A percentile compares a stretch with the other conserved stretches of the same genome.
These are phyloP conservation scores for Atkinsonella texensis DNA, from an alignment of 2,329 filamentous ascomycete genomes.

Conservation along the genomic window DNA sequence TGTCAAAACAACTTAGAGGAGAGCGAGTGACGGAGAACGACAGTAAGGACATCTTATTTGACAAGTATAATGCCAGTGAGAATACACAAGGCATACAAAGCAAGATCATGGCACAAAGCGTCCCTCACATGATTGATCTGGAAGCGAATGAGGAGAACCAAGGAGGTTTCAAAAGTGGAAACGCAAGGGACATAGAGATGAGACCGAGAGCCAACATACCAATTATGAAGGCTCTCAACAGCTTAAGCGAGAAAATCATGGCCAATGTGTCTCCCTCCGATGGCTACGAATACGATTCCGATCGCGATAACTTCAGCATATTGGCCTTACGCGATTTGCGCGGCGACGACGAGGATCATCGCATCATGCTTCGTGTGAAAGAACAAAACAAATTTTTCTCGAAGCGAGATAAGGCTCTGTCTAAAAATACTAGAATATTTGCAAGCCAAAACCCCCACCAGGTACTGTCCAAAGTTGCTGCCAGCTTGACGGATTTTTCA, in stretches of 20 bases:
- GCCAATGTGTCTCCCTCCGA: constrained; percentile 74
- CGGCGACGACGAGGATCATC: constrained; percentile 59
- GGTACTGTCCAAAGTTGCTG: constrained; percentile 52
- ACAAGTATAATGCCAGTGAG: constrained; percentile 70
- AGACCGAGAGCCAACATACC: constrained; percentile 69
- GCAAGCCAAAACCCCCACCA: constrained; percentile 57
- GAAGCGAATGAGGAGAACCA: constrained; percentile 93
- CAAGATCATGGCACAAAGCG: constrained; percentile 47
- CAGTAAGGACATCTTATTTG: constrained; percentile 64
- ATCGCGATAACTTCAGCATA: constrained; percentile 64
- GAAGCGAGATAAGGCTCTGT: constrained; percentile 36
- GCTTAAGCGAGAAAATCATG: constrained; percentile 86
- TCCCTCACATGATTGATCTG: constrained; percentile 84
- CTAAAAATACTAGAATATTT: constrained; percentile 40
- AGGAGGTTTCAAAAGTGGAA: constrained; percentile 69
- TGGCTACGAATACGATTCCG: constrained; percentile 47
- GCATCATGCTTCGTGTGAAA: constrained; percentile 75
- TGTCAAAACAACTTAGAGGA: constrained; percentile 85
- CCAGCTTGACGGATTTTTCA: constrained; percentile 44
- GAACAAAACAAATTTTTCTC: constrained; percentile 79
- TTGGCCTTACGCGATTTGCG: constrained; percentile 71
- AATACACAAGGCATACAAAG: constrained; percentile 43
- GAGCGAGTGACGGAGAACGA: constrained; percentile 75
- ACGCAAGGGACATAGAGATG: constrained; percentile 85
- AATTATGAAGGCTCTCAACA: constrained; percentile 82